Evolutionary conservation across 345 rosid genomes (phyloP).

Genomic region (Salix arbutifolia): DNA sequence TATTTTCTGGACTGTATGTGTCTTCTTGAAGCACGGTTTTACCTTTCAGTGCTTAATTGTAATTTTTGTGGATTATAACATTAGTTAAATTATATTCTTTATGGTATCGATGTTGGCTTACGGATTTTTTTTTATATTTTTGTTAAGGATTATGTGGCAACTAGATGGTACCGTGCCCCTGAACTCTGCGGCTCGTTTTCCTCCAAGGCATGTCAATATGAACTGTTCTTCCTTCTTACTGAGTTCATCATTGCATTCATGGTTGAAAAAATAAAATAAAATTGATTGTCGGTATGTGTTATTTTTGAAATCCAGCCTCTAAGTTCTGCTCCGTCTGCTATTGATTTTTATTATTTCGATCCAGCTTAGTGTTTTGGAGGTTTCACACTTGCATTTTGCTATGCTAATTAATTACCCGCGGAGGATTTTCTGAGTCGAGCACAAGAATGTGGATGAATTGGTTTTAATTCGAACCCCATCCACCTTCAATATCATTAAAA

Average conservation of each 20-base stretch:
- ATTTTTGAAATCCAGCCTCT: neutral
- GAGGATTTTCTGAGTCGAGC: neutral
- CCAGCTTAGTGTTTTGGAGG: neutral
- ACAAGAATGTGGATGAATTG: neutral
- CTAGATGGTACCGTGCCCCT: conserved; percentile 99
- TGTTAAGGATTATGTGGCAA: conserved; percentile 94
- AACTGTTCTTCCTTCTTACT: neutral
- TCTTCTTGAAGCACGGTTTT: conserved; percentile 21
- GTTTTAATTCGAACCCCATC: neutral
- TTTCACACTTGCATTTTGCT: neutral
- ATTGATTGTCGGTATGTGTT: neutral
- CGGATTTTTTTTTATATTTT: conserved; percentile 15
- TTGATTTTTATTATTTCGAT: neutral
- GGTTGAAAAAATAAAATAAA: neutral
- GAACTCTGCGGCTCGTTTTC: conserved; percentile 96
- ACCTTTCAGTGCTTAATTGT: neutral
- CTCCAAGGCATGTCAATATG: conserved; percentile 57
- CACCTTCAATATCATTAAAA: neutral
- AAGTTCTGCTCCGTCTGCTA: neutral
- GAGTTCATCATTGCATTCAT: neutral
- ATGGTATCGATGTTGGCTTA: conserved; percentile 12
- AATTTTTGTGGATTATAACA: neutral
- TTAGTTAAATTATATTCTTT: neutral
- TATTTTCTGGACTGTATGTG: conserved; percentile 97
- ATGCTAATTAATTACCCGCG: neutral